Evolutionary conservation across 371 early-diverging fungal genomes (phyloP).

Genomic region (Mortierella sp.): DNA sequence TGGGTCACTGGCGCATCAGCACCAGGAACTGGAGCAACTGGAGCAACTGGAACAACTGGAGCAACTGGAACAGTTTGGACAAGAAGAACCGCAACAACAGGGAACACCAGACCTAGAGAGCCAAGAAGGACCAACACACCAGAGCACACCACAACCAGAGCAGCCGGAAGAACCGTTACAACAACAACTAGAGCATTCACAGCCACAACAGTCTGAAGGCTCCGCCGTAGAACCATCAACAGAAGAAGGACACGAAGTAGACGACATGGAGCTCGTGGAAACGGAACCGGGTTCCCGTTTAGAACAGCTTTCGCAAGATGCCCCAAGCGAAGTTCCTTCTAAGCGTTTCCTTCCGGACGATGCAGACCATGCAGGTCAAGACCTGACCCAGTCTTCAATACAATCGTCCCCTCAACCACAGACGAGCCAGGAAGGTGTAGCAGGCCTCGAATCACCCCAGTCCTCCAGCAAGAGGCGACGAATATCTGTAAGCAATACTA

Average conservation of each 20-base stretch:
- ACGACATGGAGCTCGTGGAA: not conserved
- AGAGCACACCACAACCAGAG: no score
- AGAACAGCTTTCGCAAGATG: not conserved
- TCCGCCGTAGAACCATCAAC: not conserved
- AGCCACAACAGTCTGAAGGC: not conserved
- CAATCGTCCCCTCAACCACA: constrained; percentile 5
- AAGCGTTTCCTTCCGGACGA: constrained; percentile 16
- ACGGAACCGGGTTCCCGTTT: not conserved
- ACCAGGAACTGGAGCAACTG: not conserved
- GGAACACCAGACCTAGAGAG: no score
- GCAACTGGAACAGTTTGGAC: no score
- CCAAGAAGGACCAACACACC: no score
- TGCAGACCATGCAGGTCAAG: not conserved
- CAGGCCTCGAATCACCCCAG: constrained; percentile 3
- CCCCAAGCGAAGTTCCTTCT: not conserved
- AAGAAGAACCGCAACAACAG: not conserved
- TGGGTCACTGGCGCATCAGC: constrained; percentile 5
- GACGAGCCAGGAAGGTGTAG: constrained; percentile 3
- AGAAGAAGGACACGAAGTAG: not conserved
- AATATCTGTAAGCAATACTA: constrained; percentile 17
- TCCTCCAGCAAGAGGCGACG: constrained; percentile 33
- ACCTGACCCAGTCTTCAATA: not conserved
- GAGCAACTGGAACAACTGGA: not conserved
- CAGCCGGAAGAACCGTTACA: no score
- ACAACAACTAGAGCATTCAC: no score